Base-by-base conservation (phyloP, 768 basidiomycete genomes). In the Kwoniella botswanensis region DNA sequence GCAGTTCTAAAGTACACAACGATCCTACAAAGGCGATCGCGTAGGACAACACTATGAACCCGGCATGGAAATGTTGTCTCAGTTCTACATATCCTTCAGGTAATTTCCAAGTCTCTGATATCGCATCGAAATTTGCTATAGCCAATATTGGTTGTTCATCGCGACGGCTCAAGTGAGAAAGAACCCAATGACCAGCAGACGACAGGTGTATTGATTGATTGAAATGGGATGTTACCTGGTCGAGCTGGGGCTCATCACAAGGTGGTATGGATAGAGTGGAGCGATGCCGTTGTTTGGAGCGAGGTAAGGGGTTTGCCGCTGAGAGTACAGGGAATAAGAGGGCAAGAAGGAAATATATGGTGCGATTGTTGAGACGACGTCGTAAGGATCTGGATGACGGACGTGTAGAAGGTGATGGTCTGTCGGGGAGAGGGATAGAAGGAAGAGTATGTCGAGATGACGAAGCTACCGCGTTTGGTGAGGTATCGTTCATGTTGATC, bases 11-110 rank as follows among this genome's bases (percentile, higher is more conserved):
- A 0, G 82, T 84, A 56, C 82, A 83, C 22, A 82, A 64, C 17
- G 79, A 78, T n/a, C 84, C 84, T 21, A 83, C 71, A n/a, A 82
- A 75, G 3, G 84, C 79, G 44, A 84, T 80, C 41, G 74, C 53
- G 62, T 76, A 78, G 26, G 80, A 79, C 22, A 84, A 76, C 21
- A 82, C 76, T 69, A 84, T 80, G 71, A 82, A 81, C 15, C 81
- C 81, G 2, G 74, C 72, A 18, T 76, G 68, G 68, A 81, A 84
- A 3, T 58, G 43, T 71, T 82, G 83, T n/a, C 58, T 54, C 17
- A 84, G 72, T 17, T 71, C 60, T 24, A 82, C 74, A 59, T 72
- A 79, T 18, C 74, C 75, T n/a, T 67, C 66, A 1, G 80, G 79
- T 12, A 81, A 26, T 17, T 12, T 42, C 54, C 74, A 76, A 1